Percentiles rank a stretch among this genome's conserved stretches.
Conservation (phyloP, 2,329 filamentous ascomycete genomes). For the Blumeria graminis region DNA sequence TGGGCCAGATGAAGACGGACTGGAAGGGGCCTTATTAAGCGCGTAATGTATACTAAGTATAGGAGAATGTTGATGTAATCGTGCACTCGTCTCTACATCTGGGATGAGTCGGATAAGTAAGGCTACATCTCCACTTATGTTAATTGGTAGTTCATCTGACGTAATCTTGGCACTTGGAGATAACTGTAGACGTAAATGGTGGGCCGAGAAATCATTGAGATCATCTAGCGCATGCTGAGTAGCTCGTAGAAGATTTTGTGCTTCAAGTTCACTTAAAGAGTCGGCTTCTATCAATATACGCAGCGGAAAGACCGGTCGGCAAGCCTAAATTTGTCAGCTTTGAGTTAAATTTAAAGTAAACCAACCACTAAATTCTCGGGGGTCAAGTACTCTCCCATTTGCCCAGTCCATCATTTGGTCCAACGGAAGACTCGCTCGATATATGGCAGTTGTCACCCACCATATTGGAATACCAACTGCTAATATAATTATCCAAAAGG, state of each 20-base stretch:
- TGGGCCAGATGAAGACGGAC: conserved; percentile 49
- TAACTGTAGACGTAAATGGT: conserved; percentile 53
- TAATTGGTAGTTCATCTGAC: conserved; percentile 13
- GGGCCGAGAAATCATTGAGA: conserved; percentile 62
- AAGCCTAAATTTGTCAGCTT: conserved; percentile 32
- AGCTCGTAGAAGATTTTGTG: conserved; percentile 48
- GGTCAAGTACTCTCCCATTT: conserved; percentile 48
- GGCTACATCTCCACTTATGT: conserved; percentile 25
- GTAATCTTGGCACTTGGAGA: conserved; percentile 17
- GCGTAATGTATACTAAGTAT: conserved; percentile 58
- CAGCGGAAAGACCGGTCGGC: conserved; percentile 69
- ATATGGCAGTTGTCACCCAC: conserved; percentile 87
- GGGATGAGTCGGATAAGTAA: conserved; percentile 48
- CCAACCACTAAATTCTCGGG: too few relatives aligned
- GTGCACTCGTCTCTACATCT: conserved; percentile 31
- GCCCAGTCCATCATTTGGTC: conserved; percentile 79
- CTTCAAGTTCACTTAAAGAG: conserved; percentile 38
- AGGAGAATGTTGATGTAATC: conserved; percentile 43
- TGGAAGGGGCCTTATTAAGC: conserved; percentile 39
- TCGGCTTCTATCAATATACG: conserved; percentile 55
- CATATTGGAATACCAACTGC: conserved; percentile 76
- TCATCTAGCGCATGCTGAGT: conserved; percentile 73
- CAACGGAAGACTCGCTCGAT: conserved; percentile 62
- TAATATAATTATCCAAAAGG: conserved; percentile 76
- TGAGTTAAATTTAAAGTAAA: too few relatives aligned